A percentile compares a stretch with the other conserved stretches of the same genome.
These are phyloP conservation scores for Calophaca sinica DNA, from an alignment of 306 rosid species.

Conservation along the genomic window DNA sequence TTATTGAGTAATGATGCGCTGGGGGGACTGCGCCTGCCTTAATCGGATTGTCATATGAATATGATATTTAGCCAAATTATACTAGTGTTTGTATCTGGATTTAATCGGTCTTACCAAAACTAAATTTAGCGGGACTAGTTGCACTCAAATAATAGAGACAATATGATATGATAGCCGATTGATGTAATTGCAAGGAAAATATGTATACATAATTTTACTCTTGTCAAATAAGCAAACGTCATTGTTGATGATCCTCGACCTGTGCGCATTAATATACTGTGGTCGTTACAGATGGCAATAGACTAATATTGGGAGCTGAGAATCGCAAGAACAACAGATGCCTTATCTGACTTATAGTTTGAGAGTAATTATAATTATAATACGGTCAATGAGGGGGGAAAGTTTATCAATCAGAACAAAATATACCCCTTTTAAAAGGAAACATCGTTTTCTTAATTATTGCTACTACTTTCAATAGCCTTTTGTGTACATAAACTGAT, in stretches of 20 bases:
- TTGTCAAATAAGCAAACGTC: background rate
- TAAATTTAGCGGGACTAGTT: conserved; percentile 18
- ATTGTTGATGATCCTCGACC: conserved; percentile 1
- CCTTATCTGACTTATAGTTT: no score
- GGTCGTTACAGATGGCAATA: background rate
- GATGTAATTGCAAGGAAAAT: conserved; percentile 1
- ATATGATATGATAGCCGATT: background rate
- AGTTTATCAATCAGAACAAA: conserved; percentile 10
- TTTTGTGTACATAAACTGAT: no score
- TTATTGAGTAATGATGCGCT: conserved; percentile 34
- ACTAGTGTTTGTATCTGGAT: background rate
- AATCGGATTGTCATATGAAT: conserved; percentile 7
- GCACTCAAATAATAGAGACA: background rate
- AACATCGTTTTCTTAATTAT: background rate
- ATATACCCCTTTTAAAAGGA: background rate
- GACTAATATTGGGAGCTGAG: background rate
- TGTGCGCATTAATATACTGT: background rate
- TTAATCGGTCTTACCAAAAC: conserved; percentile 20
- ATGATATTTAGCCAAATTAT: background rate
- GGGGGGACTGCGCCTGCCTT: conserved; percentile 23
- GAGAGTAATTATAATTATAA: background rate
- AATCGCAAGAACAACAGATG: no score
- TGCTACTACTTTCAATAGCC: no score
- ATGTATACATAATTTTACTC: background rate
- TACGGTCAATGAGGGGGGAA: conserved; percentile 20